phyloP scores from a whole-genome alignment of 371 early-diverging fungal genomes.

The Mortierella sp. region DNA sequence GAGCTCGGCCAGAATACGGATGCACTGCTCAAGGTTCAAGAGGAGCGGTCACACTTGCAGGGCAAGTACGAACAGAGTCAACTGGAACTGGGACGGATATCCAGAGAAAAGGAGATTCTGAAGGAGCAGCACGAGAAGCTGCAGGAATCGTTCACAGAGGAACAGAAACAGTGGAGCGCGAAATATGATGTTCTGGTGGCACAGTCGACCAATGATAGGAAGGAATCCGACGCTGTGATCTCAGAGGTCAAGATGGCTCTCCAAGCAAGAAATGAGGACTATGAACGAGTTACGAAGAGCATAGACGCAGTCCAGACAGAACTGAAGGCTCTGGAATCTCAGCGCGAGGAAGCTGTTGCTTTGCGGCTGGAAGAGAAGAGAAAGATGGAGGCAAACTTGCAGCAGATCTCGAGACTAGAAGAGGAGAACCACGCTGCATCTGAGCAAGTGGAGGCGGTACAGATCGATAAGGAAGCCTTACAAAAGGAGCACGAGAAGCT shows the following conservation, averaged over 20 bases:
- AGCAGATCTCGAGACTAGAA: slow-evolving; percentile 7
- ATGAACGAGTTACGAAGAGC: slow-evolving; percentile 9
- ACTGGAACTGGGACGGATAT: slow-evolving; percentile 11
- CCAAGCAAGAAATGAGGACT: slow-evolving; percentile 11
- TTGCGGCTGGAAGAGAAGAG: slow-evolving; percentile 19
- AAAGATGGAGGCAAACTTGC: slow-evolving; percentile 3
- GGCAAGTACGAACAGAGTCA: slow-evolving; percentile 26
- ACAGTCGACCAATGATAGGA: slow-evolving; percentile 9
- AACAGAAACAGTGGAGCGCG: slow-evolving; percentile 9
- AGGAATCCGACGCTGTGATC: slow-evolving; percentile 5
- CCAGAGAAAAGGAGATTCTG: slow-evolving; percentile 2
- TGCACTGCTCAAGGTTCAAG: slow-evolving; percentile 21
- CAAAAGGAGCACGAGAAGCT: slow-evolving; percentile 21
- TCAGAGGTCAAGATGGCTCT: slow-evolving; percentile 7
- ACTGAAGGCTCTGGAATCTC: slow-evolving; percentile 16
- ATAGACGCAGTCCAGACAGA: slow-evolving; percentile 27
- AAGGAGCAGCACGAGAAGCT: slow-evolving; percentile 13
- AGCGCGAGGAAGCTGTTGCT: slow-evolving; percentile 26
- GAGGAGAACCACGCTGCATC: slow-evolving; percentile 9
- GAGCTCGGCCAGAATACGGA: slow-evolving; percentile 43
- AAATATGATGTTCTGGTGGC: slow-evolving; percentile 12
- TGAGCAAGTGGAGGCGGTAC: slow-evolving; percentile 3
- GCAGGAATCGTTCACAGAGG: slow-evolving; percentile 7
- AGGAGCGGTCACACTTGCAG: slow-evolving; percentile 16
- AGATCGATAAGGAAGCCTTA: not conserved